Conservation (phyloP, 352 stramenopile species). For the Globisporangium cederbergense region DNA sequence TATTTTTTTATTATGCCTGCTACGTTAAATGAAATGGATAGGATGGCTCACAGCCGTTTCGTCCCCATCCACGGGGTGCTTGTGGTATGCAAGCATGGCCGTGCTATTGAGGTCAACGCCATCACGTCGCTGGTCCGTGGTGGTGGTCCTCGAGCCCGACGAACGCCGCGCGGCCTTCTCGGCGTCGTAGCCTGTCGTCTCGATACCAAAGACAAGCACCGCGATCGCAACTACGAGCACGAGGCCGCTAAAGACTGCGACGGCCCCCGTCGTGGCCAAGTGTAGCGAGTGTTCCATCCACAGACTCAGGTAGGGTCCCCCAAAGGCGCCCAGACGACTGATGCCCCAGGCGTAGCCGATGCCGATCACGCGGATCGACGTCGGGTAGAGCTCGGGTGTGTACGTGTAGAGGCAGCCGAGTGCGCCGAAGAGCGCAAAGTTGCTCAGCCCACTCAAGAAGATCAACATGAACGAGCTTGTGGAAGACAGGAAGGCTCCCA, state of each 20-base stretch:
- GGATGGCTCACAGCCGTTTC: background rate
- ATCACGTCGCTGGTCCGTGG: background rate
- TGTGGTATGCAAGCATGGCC: constrained; percentile 1
- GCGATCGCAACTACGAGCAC: constrained; percentile 16
- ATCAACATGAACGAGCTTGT: background rate
- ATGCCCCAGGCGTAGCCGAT: constrained; percentile 28
- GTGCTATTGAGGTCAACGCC: background rate
- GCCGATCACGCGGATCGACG: constrained; percentile 32
- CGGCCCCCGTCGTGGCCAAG: background rate
- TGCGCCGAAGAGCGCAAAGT: constrained; percentile 17
- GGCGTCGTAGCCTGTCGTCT: constrained; percentile 5
- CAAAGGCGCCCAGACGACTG: constrained; percentile 22
- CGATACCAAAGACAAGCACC: background rate
- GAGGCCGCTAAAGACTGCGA: constrained; percentile 16
- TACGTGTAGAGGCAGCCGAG: constrained; percentile 28
- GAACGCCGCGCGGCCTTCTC: constrained; percentile 1
- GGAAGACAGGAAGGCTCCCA: background rate
- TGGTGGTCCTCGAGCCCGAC: background rate
- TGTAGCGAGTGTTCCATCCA: constrained; percentile 27
- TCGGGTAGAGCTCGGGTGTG: constrained; percentile 39
- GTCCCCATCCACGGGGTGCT: background rate
- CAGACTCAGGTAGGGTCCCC: constrained; percentile 24
- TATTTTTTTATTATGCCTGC: too few species aligned
- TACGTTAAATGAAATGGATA: background rate
- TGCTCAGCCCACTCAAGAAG: background rate